phyloP scores from a whole-genome alignment of 768 basidiomycete species.

The Hortiboletus flavorubellus region DNA sequence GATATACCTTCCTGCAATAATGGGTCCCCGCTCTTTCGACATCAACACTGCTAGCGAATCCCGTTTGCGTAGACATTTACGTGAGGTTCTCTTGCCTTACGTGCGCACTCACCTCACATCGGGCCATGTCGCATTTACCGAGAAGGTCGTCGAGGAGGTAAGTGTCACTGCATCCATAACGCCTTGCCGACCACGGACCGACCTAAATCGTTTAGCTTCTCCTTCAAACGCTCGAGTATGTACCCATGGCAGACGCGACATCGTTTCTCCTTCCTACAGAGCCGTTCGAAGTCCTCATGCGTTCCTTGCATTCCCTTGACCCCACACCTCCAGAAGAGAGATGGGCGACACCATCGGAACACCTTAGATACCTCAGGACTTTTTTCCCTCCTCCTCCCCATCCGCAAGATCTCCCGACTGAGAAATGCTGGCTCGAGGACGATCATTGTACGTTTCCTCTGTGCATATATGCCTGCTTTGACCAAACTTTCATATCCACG shows the following conservation, averaged over 20 bases:
- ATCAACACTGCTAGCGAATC: slow-evolving; percentile 19
- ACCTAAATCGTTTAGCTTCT: slow-evolving; percentile 36
- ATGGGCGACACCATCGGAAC: slow-evolving; percentile 33
- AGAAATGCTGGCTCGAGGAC: slow-evolving; percentile 37
- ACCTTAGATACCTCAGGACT: slow-evolving; percentile 18
- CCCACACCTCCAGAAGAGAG: slow-evolving; percentile 43
- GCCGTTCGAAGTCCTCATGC: slow-evolving; percentile 46
- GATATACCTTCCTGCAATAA: background rate
- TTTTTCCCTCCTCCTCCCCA: slow-evolving; percentile 11
- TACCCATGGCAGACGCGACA: slow-evolving; percentile 49
- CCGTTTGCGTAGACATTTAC: slow-evolving; percentile 44
- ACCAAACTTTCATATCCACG: background rate
- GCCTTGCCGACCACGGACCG: background rate
- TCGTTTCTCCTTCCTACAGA: slow-evolving; percentile 53
- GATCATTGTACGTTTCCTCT: slow-evolving; percentile 31
- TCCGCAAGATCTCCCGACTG: slow-evolving; percentile 32
- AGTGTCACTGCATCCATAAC: background rate
- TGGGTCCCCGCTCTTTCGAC: slow-evolving; percentile 18
- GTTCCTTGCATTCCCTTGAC: slow-evolving; percentile 31
- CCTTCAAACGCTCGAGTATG: slow-evolving; percentile 35
- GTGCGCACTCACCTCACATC: slow-evolving; percentile 49
- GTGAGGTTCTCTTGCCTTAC: slow-evolving; percentile 52
- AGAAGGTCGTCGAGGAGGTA: slow-evolving; percentile 47
- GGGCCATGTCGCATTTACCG: slow-evolving; percentile 54
- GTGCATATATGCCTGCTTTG: slow-evolving; percentile 18